Evolutionary conservation across 148 eudicot genomes (phyloP).

Genomic region (Dysphania ambrosioides): DNA sequence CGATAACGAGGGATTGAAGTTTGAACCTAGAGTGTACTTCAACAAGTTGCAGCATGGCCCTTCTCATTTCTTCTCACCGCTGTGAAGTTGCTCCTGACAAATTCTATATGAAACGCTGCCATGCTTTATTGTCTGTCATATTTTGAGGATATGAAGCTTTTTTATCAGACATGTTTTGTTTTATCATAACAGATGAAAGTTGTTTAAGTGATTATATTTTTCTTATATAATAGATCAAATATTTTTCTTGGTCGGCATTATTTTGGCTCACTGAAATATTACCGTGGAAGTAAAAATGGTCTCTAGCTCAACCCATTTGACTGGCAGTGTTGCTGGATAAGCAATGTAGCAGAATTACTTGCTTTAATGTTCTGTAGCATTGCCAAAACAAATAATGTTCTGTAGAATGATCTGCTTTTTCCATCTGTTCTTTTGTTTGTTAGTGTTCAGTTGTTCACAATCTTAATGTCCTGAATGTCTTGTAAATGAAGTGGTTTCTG

Average conservation of each 20-base stretch:
- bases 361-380: neutral
- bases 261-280: neutral
- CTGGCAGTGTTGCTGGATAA: neutral
- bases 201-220: neutral
- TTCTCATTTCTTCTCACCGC: too few species aligned
- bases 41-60: neutral
- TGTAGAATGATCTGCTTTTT: neutral
- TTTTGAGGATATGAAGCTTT: constrained; percentile 5
- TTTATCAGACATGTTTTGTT: neutral
- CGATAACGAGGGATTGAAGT: constrained; percentile 31
- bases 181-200: neutral
- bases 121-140: constrained; percentile 17
- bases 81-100: too few species aligned
- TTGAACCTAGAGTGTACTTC: neutral
- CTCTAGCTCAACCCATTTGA: neutral
- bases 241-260: neutral
- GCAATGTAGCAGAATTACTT: too few species aligned
- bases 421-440: neutral
- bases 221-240: neutral
- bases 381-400: too few species aligned
- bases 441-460: neutral
- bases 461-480: too few species aligned
- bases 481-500: too few species aligned
- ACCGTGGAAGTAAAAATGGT: neutral
- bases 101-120: too few species aligned